Conservation (phyloP, 768 basidiomycete genomes). For the Rhizopogon rudus region DNA sequence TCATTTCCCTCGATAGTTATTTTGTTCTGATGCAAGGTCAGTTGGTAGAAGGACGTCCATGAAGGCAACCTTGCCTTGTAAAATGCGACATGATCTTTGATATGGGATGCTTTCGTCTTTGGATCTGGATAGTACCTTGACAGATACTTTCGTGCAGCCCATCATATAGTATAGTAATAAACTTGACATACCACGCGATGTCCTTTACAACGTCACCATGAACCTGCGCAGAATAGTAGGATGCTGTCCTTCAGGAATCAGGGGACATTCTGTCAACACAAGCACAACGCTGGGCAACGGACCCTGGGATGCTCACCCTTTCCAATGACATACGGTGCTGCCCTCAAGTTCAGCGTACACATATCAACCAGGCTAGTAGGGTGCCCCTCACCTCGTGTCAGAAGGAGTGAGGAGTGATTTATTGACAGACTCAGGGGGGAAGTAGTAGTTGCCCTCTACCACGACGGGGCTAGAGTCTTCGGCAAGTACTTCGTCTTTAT, state of each 20-base stretch:
- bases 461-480: conserved; percentile 49
- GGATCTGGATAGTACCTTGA: neutral
- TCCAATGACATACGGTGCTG: conserved; percentile 64
- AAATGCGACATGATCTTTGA: conserved; percentile 69
- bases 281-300: neutral
- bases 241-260: conserved; percentile 42
- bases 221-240: conserved; percentile 58
- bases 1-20: neutral
- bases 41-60: neutral
- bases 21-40: neutral
- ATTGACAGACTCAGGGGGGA: conserved; percentile 54
- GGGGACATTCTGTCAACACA: neutral
- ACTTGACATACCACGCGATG: conserved; percentile 54
- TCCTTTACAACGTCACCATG: conserved; percentile 47
- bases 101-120: conserved; percentile 62
- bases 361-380: neutral
- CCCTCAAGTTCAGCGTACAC: neutral
- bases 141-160: neutral
- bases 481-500: conserved; percentile 51
- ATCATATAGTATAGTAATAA: neutral
- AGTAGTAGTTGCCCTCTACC: conserved; percentile 71
- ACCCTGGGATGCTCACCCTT: conserved; percentile 46
- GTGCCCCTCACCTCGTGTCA: conserved; percentile 40
- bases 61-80: conserved; percentile 51
- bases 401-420: conserved; percentile 44